A percentile compares a stretch with the other conserved stretches of the same genome.
Conservation (phyloP, 768 basidiomycete species). For the Mycena olivaceomarginata region DNA sequence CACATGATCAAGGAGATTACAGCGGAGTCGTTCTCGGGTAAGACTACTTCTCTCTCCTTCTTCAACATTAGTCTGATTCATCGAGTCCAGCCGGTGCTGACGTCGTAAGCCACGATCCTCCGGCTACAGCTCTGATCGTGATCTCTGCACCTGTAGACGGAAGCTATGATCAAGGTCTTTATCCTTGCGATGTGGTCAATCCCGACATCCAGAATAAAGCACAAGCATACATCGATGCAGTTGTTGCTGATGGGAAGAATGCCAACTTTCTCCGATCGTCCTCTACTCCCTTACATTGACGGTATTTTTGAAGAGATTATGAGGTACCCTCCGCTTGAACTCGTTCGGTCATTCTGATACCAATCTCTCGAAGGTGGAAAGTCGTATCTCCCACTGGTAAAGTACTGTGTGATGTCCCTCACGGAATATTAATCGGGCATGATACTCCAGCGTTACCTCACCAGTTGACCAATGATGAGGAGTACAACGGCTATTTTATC, state of each 20-base stretch:
- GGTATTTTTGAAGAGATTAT: slow-evolving; percentile 13
- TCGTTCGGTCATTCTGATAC: slow-evolving; percentile 15
- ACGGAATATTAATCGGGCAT: slow-evolving; percentile 16
- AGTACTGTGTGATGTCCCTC: slow-evolving; percentile 11
- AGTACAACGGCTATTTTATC: slow-evolving; percentile 24
- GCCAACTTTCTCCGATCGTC: slow-evolving; percentile 23
- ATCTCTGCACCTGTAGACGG: slow-evolving; percentile 18
- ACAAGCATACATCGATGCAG: slow-evolving; percentile 18
- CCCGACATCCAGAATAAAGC: slow-evolving; percentile 21
- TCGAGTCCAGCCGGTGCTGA: slow-evolving; percentile 14
- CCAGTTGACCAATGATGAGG: slow-evolving; percentile 19
- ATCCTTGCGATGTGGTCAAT: slow-evolving; percentile 14
- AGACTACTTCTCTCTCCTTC: slow-evolving; percentile 17
- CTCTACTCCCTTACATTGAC: slow-evolving; percentile 18
- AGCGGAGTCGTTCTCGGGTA: slow-evolving; percentile 18
- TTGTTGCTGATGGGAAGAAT: slow-evolving; percentile 25
- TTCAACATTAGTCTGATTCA: slow-evolving; percentile 15
- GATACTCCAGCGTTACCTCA: slow-evolving; percentile 18
- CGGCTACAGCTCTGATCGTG: slow-evolving; percentile 13
- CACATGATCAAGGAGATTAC: slow-evolving; percentile 20
- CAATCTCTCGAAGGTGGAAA: slow-evolving; percentile 21
- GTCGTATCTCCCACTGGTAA: slow-evolving; percentile 14
- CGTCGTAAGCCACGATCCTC: slow-evolving; percentile 17
- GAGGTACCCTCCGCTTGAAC: slow-evolving; percentile 19
- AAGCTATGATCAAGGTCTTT: slow-evolving; percentile 20